Base-by-base conservation (phyloP, 106 monocot species). In the Apostasia shenzhenica region DNA sequence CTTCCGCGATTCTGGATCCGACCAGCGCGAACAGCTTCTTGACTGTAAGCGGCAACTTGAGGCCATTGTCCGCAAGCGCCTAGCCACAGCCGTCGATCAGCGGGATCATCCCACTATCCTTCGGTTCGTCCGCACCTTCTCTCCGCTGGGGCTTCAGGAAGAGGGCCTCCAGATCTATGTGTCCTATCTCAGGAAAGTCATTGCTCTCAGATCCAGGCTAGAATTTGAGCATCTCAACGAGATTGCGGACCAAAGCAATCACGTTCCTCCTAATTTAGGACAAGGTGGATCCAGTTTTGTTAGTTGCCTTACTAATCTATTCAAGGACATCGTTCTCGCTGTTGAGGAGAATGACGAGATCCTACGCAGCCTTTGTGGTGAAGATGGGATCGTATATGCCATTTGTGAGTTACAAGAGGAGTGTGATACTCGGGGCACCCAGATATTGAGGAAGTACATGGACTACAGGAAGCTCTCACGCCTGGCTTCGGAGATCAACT, bases 321-420 rank as follows among this genome's bases (percentile, higher is more conserved):
- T 99, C 72, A 93, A 93, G 70, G 99, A 99, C 70, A 90, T 99
- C 45, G 93, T 99, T n/a, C 82, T 93, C 43, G 99, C 99, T 1
- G 76, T 99, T 7, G 90, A 99, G 80, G 89, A 99, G 72, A 99
- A 99, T 40, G 87, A 99, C 41, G 85, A 76, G 61, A 73, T 90
- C 26, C 77, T 99, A 45, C 79, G 85, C 46, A 71, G 85, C 51
- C 78, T 99, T 41, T 90, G 93, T 14, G 99, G 87, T 41, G 99
- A 99, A 66, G 87, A 93, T 55, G 99, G 90, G 40, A 83, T 99
- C 42, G 99, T 88, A 3, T 93, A 85, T 51, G 87, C 87, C 9
- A 88, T 99, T 44, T 90, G 79, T 55, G 93, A 87, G 72, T 78
- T 99, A 67, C 99, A 99, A 66, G 99, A 99, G 66, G 99, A 93